Evolutionary conservation across 306 rosid species (phyloP).

Genomic region (Pterocarpus macrocarpus): DNA sequence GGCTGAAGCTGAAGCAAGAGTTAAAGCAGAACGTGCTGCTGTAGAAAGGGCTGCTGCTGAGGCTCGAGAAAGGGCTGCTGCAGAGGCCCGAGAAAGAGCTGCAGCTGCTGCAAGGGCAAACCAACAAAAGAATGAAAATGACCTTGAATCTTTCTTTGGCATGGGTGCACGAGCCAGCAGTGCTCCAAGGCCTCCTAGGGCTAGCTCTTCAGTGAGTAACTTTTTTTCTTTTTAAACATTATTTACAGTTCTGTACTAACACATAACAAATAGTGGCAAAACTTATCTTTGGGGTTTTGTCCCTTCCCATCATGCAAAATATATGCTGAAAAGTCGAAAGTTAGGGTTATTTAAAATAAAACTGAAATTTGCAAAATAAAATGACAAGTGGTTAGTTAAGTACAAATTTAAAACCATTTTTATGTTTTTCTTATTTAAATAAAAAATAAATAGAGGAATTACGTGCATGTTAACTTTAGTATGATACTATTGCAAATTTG

Average conservation of each 20-base stretch:
- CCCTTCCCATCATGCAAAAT: constrained; percentile 29
- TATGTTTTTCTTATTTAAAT: neutral
- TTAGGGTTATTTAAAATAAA: constrained; percentile 32
- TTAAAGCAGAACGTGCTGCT: constrained; percentile 82
- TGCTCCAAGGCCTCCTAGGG: constrained; percentile 95
- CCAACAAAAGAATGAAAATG: constrained; percentile 81
- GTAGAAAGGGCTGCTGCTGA: constrained; percentile 86
- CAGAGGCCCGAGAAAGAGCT: constrained; percentile 74
- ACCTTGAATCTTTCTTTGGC: constrained; percentile 86
- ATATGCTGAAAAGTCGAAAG: constrained; percentile 7
- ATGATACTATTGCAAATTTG: constrained; percentile 33
- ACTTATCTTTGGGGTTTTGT: constrained; percentile 15
- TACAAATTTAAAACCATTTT: neutral
- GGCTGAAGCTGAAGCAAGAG: constrained; percentile 81
- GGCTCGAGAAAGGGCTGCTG: constrained; percentile 84
- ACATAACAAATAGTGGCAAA: constrained; percentile 30
- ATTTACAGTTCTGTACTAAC: constrained; percentile 33
- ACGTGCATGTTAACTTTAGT: neutral
- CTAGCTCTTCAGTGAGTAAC: constrained; percentile 72
- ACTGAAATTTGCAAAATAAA: neutral
- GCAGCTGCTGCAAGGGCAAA: constrained; percentile 84
- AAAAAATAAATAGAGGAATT: constrained; percentile 14
- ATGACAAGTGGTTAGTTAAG: constrained; percentile 13
- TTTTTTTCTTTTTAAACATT: constrained; percentile 38
- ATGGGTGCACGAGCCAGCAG: constrained; percentile 77